Evolutionary conservation across 495 filamentous ascomycete species (phyloP).

Genomic region (Trichoderma gamsii): DNA sequence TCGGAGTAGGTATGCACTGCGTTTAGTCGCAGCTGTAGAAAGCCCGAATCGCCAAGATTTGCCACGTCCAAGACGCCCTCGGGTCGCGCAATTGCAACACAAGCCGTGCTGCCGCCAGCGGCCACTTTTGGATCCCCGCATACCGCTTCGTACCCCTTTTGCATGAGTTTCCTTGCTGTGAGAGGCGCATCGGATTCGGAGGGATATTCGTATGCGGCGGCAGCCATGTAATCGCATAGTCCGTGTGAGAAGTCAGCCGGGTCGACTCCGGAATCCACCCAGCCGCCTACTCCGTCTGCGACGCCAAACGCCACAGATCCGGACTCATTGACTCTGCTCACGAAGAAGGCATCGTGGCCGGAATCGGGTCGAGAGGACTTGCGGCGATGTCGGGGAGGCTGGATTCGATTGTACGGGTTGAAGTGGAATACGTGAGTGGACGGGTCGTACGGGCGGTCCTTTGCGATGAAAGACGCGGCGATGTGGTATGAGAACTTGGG

Average conservation of each 20-base stretch:
- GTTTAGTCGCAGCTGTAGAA: conserved; percentile 74
- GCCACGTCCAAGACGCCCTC: conserved; percentile 77
- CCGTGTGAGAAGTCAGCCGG: conserved; percentile 92
- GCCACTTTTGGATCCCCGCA: conserved; percentile 62
- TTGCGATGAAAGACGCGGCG: conserved; percentile 68
- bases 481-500: conserved; percentile 56
- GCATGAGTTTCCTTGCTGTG: conserved; percentile 65
- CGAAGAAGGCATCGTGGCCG: conserved; percentile 95
- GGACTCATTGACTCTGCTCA: conserved; percentile 60
- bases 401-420: conserved; percentile 56
- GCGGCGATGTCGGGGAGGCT: conserved; percentile 42
- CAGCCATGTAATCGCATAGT: conserved; percentile 87
- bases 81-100: conserved; percentile 63
- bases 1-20: conserved; percentile 75
- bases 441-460: conserved; percentile 67
- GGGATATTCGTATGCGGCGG: conserved; percentile 53
- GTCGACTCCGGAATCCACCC: conserved; percentile 84
- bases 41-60: conserved; percentile 97
- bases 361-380: conserved; percentile 62
- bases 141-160: conserved; percentile 74
- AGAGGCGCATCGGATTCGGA: conserved; percentile 30
- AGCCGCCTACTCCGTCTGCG: conserved; percentile 92
- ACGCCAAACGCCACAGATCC: conserved; percentile 70
- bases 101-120: conserved; percentile 87
- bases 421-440: conserved; percentile 68